Evolutionary conservation across 1,284 basidiomycete genomes (phyloP), one percentile per base, ranked within the genome.

Genomic region (Neonothopanus nambi): DNA sequence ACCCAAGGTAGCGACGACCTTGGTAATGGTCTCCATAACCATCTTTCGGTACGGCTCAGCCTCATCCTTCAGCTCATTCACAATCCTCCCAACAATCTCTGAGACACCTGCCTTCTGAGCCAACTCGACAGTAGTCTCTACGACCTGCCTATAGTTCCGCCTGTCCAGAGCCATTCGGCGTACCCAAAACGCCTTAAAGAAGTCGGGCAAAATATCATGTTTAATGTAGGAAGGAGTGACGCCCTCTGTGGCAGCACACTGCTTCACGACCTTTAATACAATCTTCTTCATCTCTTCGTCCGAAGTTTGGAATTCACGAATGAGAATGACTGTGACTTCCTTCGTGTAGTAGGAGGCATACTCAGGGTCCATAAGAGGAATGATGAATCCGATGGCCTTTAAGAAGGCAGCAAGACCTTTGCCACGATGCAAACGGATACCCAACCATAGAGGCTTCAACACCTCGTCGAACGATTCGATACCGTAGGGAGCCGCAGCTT

Each of bases 261-360:
- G 96, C 74, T 98, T 97, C 66, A 99, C 95, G 51, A 99, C 97
- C 70, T 99, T 98, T 48, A 99, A 76, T 3, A 99, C 96, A 62
- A 99, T 99, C 80, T 98, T 97, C 79, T 98, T 97, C 97, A 99
- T 99, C 78, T 99, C 97, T 72, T 99, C 97, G 69, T 99, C 97
- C 8, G 96, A 97, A 5, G 94, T 98, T 71, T 97, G 95, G 78
- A 99, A 99, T 75, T 99, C 97, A 68, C 97, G 93, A 59, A 99
- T 99, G 56, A 99, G 86, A 68, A 98, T 97, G 56, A 97, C 92
- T 50, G 95, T 96, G 59, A 95, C 93, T 79, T 97, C 95, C 71
- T 94, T 95, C 48, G 95, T 97, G 67, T 98, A 98, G 75, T 98
- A 98, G 21, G 93, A 95, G 6, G 95, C 94, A 63, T 97, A 98